Conservation (phyloP, 768 basidiomycete genomes). For the Tulasnella sp. region DNA sequence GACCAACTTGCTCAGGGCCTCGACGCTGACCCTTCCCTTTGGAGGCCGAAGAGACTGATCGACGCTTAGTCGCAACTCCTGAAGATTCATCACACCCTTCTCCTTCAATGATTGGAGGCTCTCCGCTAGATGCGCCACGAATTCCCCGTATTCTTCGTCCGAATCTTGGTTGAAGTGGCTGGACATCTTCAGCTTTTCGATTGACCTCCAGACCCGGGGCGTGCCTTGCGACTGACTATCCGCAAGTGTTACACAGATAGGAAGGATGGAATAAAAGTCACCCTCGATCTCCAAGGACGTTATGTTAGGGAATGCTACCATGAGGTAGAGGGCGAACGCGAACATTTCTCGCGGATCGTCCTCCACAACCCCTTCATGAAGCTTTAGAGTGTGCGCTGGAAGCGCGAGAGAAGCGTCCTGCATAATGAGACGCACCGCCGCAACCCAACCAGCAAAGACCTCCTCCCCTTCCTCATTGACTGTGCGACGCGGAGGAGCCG, state of each 20-base stretch:
- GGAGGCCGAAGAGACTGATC: background rate
- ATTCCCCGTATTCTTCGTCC: background rate
- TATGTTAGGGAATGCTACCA: background rate
- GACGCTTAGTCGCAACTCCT: background rate
- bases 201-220: background rate
- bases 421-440: background rate
- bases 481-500: background rate
- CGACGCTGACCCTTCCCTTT: background rate
- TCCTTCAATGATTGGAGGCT: background rate
- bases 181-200: background rate
- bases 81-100: background rate
- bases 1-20: background rate
- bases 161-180: background rate
- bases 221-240: background rate
- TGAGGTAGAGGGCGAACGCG: background rate
- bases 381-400: background rate
- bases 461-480: background rate
- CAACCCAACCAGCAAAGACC: background rate
- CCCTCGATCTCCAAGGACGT: background rate
- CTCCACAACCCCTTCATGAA: background rate
- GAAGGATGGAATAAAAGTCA: background rate
- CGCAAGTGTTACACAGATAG: background rate
- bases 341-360: background rate
- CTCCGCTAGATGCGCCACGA: background rate
- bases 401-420: background rate